Evolutionary conservation across 2,329 filamentous ascomycete genomes (phyloP).

Genomic region (Xylogone sp.): DNA sequence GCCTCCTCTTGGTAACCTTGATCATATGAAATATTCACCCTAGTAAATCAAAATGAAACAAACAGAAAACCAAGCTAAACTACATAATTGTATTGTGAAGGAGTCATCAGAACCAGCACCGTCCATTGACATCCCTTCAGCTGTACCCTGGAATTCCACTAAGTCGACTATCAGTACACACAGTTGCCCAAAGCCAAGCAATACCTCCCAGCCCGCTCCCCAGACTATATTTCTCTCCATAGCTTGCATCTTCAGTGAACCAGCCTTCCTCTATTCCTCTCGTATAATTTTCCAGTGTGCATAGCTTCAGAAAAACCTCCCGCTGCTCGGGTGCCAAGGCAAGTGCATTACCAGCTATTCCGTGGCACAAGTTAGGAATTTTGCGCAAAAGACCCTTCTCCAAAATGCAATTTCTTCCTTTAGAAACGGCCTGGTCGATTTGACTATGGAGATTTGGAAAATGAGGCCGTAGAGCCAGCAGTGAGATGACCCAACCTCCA

Average conservation of each 20-base stretch:
- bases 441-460: slow-evolving; percentile 50
- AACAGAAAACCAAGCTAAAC: no score
- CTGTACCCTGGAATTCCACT: neutral
- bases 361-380: slow-evolving; percentile 63
- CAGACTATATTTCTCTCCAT: neutral
- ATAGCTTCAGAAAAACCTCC: slow-evolving; percentile 56
- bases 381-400: slow-evolving; percentile 58
- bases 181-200: neutral
- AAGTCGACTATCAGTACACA: neutral
- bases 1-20: no score
- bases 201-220: neutral
- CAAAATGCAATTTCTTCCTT: slow-evolving; percentile 50
- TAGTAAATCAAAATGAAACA: no score
- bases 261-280: slow-evolving; percentile 45
- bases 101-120: no score
- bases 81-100: no score
- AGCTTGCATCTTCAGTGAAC: neutral
- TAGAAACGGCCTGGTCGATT: slow-evolving; percentile 49
- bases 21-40: no score
- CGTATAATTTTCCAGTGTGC: slow-evolving; percentile 52
- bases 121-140: neutral
- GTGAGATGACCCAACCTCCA: slow-evolving; percentile 57
- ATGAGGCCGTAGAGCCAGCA: slow-evolving; percentile 50
- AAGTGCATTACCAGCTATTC: slow-evolving; percentile 61
- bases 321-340: slow-evolving; percentile 27